These are phyloP conservation scores for Apophysomyces variabilis DNA, from an alignment of 371 early-diverging fungal genomes.

Conservation along the genomic window DNA sequence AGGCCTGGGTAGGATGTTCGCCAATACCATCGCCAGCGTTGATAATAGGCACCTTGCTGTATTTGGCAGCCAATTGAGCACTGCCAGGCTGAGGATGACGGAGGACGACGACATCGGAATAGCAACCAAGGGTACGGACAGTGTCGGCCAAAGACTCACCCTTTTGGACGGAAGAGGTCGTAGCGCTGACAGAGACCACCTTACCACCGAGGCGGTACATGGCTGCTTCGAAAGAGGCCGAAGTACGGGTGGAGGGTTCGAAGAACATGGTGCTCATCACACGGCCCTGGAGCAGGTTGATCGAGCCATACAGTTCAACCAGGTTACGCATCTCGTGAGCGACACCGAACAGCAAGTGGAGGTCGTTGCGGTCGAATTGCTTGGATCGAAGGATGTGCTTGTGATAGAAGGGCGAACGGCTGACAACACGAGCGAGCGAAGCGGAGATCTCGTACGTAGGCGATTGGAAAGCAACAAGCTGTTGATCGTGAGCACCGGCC, in stretches of 20 bases:
- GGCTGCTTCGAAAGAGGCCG: constrained; percentile 92
- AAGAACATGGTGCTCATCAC: constrained; percentile 95
- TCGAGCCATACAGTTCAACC: constrained; percentile 86
- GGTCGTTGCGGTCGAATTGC: constrained; percentile 89
- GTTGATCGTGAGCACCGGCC: constrained; percentile 44
- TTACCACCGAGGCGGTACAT: constrained; percentile 93
- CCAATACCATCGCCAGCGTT: constrained; percentile 98
- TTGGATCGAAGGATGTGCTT: constrained; percentile 89
- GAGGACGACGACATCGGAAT: constrained; percentile 90
- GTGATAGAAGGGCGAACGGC: constrained; percentile 89
- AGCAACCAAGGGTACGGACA: constrained; percentile 90
- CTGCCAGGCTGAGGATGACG: constrained; percentile 94
- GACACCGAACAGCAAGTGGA: constrained; percentile 94
- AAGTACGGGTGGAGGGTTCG: constrained; percentile 96
- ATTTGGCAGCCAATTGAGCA: constrained; percentile 84
- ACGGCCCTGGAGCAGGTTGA: constrained; percentile 86
- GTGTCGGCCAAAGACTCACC: constrained; percentile 96
- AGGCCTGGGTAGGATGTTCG: constrained; percentile 98
- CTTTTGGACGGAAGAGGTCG: constrained; percentile 90
- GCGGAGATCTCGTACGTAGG: constrained; percentile 61
- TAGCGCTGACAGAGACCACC: constrained; percentile 83
- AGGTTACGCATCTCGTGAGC: constrained; percentile 96
- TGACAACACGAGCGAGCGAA: constrained; percentile 66
- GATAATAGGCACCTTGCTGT: constrained; percentile 90
- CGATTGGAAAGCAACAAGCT: constrained; percentile 38